A percentile compares a stretch with the other conserved stretches of the same genome.
phyloP scores from a whole-genome alignment of 1,139 yeast species.

The Pichia norvegensis region DNA sequence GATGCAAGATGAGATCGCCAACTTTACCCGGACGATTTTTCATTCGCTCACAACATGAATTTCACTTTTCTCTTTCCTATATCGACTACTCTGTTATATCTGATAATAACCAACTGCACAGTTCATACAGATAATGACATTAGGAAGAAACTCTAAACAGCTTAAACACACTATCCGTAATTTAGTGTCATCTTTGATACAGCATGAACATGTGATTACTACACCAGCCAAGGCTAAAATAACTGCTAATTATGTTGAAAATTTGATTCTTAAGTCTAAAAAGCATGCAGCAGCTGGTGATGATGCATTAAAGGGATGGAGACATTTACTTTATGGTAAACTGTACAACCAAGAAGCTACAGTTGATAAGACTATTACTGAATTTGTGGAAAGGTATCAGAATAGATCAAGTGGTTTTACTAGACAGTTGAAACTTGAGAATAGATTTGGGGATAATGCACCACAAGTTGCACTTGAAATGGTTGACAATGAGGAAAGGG shows the following conservation, averaged over 20 bases:
- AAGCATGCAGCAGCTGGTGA: constrained; percentile 25
- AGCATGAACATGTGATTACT: constrained; percentile 61
- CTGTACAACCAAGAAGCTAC: constrained; percentile 38
- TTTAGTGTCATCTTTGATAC: constrained; percentile 56
- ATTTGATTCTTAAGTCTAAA: constrained; percentile 45
- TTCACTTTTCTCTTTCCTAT: neutral
- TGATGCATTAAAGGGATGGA: constrained; percentile 24
- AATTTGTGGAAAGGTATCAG: constrained; percentile 55
- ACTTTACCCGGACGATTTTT: neutral
- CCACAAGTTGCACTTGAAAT: constrained; percentile 85
- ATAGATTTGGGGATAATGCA: constrained; percentile 84
- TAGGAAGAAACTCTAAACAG: constrained; percentile 30
- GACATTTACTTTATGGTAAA: constrained; percentile 24
- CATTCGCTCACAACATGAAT: neutral
- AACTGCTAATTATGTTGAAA: constrained; percentile 50
- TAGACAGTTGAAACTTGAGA: constrained; percentile 75
- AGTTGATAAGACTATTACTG: constrained; percentile 57
- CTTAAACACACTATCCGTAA: constrained; percentile 51
- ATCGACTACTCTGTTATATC: neutral
- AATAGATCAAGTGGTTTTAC: constrained; percentile 76
- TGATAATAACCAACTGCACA: no score
- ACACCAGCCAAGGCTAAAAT: constrained; percentile 69
- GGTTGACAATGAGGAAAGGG: constrained; percentile 67
- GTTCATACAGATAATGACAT: constrained; percentile 22
- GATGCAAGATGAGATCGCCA: neutral